Percentiles rank a stretch among this genome's conserved stretches.
Evolutionary conservation across 495 filamentous ascomycete species (phyloP).

Genomic region (Penicillium parvum): DNA sequence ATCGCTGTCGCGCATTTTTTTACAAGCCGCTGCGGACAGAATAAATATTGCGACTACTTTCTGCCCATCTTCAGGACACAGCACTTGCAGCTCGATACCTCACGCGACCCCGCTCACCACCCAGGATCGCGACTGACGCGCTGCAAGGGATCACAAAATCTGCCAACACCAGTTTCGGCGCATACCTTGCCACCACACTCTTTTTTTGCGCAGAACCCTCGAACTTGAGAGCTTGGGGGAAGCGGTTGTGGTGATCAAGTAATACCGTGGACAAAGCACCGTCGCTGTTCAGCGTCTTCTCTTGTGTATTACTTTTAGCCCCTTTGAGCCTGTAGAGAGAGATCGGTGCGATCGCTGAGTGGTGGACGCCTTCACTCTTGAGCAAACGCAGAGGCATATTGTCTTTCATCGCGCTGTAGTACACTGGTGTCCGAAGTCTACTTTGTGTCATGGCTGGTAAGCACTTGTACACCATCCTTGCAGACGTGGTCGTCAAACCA

Average conservation of each 20-base stretch:
- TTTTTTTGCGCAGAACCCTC: constrained; percentile 5
- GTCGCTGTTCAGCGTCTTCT: constrained; percentile 30
- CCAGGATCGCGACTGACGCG: constrained; percentile 26
- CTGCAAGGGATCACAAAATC: constrained; percentile 24
- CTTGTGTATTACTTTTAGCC: constrained; percentile 42
- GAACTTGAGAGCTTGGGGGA: constrained; percentile 18
- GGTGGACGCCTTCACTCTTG: constrained; percentile 19
- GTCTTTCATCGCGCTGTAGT: constrained; percentile 37
- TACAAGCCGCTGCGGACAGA: background rate
- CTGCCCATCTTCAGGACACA: background rate
- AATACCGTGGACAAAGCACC: constrained; percentile 35
- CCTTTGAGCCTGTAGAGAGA: constrained; percentile 42
- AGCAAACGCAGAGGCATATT: constrained; percentile 13
- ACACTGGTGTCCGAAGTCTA: constrained; percentile 18
- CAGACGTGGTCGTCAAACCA: constrained; percentile 6
- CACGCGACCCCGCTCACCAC: constrained; percentile 36
- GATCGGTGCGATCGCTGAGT: constrained; percentile 27
- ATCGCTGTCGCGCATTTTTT: constrained; percentile 1
- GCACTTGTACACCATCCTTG: constrained; percentile 32
- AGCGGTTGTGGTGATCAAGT: constrained; percentile 29
- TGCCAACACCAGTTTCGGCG: constrained; percentile 16
- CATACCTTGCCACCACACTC: constrained; percentile 10
- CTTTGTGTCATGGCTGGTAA: constrained; percentile 45
- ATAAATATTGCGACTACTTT: background rate
- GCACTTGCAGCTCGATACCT: constrained; percentile 6